phyloP scores from a whole-genome alignment of 2,329 filamentous ascomycete genomes.

The Cladophialophora psammophila region DNA sequence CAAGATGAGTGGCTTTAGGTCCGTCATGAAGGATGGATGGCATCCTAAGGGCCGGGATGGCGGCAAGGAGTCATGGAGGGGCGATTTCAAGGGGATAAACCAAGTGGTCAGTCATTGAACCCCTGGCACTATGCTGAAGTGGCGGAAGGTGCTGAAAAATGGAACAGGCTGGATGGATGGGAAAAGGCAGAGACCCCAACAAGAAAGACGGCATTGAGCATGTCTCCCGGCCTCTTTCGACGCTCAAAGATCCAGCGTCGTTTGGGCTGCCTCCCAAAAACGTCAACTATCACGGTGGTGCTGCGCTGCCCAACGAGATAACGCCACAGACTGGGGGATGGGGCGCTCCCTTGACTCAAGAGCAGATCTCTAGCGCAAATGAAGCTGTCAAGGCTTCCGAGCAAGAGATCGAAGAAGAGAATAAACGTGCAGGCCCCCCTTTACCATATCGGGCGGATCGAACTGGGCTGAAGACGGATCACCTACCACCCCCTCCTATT shows the following conservation, averaged over 20 bases:
- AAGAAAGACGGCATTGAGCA: slow-evolving; percentile 52
- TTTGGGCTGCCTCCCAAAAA: slow-evolving; percentile 85
- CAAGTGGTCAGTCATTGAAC: slow-evolving; percentile 56
- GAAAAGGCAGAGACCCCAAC: slow-evolving; percentile 60
- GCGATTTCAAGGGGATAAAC: slow-evolving; percentile 65
- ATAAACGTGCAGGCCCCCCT: slow-evolving; percentile 59
- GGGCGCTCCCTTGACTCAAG: slow-evolving; percentile 53
- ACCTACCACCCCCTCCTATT: slow-evolving; percentile 74
- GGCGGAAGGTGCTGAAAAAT: not conserved
- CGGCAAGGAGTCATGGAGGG: slow-evolving; percentile 61
- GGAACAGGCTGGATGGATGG: slow-evolving; percentile 64
- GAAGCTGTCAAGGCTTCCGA: slow-evolving; percentile 43
- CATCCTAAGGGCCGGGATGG: slow-evolving; percentile 62
- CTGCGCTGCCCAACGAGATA: slow-evolving; percentile 54
- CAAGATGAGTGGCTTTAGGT: slow-evolving; percentile 47
- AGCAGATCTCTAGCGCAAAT: slow-evolving; percentile 46
- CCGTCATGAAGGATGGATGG: slow-evolving; percentile 61
- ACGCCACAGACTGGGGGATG: slow-evolving; percentile 53
- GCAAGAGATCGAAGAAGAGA: slow-evolving; percentile 42
- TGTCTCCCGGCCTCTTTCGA: slow-evolving; percentile 68
- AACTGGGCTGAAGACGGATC: slow-evolving; percentile 72
- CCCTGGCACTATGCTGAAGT: not conserved
- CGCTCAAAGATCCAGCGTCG: slow-evolving; percentile 75
- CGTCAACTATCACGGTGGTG: slow-evolving; percentile 57
- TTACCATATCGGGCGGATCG: slow-evolving; percentile 74